Conservation (phyloP, 2,329 filamentous ascomycete genomes). For the Ophiostoma novo-ulmi region DNA sequence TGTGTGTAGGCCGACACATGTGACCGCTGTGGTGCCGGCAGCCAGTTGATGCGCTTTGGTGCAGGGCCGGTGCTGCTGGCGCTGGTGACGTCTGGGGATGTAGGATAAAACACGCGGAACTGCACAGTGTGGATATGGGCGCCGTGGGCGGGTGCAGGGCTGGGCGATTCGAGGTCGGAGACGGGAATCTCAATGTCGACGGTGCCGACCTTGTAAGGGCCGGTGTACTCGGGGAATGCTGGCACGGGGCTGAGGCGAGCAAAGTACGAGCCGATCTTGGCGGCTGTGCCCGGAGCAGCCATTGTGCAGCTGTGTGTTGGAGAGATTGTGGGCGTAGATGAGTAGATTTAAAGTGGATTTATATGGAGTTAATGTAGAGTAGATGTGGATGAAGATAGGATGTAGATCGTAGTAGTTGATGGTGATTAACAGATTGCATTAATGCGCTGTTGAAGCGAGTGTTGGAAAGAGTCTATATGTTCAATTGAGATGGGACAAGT, state of each 20-base stretch:
- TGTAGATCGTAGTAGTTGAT: background rate
- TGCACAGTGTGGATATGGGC: conserved; percentile 64
- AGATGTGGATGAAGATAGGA: background rate
- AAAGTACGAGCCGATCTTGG: conserved; percentile 45
- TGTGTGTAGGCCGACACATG: conserved; percentile 70
- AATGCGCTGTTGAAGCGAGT: background rate
- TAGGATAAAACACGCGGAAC: conserved; percentile 79
- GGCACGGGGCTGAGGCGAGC: conserved; percentile 63
- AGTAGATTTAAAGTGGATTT: background rate
- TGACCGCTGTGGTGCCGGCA: conserved; percentile 69
- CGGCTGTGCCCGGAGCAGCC: conserved; percentile 19
- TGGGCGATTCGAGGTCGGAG: conserved; percentile 51
- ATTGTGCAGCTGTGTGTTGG: background rate
- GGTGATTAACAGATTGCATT: background rate
- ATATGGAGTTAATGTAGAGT: background rate
- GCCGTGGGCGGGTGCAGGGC: conserved; percentile 49
- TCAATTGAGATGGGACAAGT: background rate
- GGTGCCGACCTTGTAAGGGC: conserved; percentile 72
- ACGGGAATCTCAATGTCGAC: conserved; percentile 76
- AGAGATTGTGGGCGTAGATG: background rate
- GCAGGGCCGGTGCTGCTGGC: background rate
- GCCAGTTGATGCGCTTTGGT: conserved; percentile 64
- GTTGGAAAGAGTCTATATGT: background rate
- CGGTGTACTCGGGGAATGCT: conserved; percentile 67
- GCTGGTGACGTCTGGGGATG: conserved; percentile 43